Evolutionary conservation across 352 stramenopile genomes (phyloP).

Genomic region (Phytophthora tubulina): DNA sequence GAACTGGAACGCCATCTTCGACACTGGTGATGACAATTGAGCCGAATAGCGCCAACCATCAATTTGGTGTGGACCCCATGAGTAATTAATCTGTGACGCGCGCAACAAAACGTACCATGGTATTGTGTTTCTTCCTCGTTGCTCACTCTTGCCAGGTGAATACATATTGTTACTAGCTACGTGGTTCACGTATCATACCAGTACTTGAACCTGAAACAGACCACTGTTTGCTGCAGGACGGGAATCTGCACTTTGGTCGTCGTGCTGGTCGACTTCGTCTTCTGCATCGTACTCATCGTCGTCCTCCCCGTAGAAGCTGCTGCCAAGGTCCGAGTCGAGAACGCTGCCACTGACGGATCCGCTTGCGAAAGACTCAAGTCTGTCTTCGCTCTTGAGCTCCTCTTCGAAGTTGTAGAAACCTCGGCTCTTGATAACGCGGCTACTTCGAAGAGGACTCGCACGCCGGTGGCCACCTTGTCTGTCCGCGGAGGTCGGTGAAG

Average conservation of each 20-base stretch:
- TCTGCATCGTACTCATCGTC: conserved; percentile 35
- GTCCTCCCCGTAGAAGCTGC: conserved; percentile 38
- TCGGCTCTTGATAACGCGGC: conserved; percentile 80
- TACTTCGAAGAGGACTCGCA: conserved; percentile 53
- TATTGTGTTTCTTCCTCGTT: background rate
- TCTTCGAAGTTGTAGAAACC: conserved; percentile 77
- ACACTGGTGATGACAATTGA: background rate
- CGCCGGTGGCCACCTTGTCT: conserved; percentile 19
- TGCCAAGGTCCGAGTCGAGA: conserved; percentile 33
- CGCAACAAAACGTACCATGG: conserved; percentile 7
- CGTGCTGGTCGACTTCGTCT: conserved; percentile 21
- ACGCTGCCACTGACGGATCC: conserved; percentile 30
- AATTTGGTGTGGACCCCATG: conserved; percentile 17
- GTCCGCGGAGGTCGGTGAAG: conserved; percentile 41
- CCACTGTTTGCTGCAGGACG: conserved; percentile 37
- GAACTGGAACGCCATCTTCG: conserved; percentile 68
- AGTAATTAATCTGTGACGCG: conserved; percentile 39
- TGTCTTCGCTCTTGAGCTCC: conserved; percentile 31
- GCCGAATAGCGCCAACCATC: conserved; percentile 30
- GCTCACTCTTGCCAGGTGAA: conserved; percentile 1
- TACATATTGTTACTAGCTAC: conserved; percentile 23
- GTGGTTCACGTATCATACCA: conserved; percentile 44
- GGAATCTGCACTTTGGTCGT: conserved; percentile 17
- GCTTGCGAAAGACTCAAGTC: conserved; percentile 23
- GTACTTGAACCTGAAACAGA: conserved; percentile 75